These are phyloP conservation scores for Cryptosporidium ubiquitum DNA, from an alignment of 169 alveolate genomes.

Conservation along the genomic window DNA sequence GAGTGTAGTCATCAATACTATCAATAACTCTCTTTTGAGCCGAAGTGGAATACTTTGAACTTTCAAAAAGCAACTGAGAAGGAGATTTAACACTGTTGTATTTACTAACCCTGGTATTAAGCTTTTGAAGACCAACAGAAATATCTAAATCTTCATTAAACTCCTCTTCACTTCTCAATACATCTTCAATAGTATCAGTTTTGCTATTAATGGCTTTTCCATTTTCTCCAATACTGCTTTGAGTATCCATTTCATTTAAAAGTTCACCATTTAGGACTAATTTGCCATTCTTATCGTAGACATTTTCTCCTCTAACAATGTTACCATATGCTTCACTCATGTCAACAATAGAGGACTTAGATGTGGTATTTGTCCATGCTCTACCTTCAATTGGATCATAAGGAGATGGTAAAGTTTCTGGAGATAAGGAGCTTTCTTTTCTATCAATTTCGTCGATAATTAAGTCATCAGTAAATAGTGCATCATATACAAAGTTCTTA, in stretches of 20 bases:
- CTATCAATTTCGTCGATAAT: background rate
- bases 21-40: constrained; percentile 58
- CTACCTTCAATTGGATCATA: constrained; percentile 59
- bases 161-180: background rate
- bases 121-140: too few relatives aligned
- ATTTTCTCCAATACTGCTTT: too few relatives aligned
- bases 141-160: background rate
- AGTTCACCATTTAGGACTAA: background rate
- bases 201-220: too few relatives aligned
- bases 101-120: constrained; percentile 1
- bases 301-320: background rate
- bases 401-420: constrained; percentile 6
- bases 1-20: constrained; percentile 11
- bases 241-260: too few relatives aligned
- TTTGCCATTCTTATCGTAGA: background rate
- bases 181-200: too few relatives aligned
- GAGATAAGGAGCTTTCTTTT: background rate
- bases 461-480: constrained; percentile 19
- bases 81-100: background rate
- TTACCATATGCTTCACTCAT: background rate
- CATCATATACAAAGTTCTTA: constrained; percentile 28
- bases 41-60: constrained; percentile 22
- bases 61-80: constrained; percentile 31
- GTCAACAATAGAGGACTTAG: background rate
- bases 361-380: background rate